Conservation (phyloP, 2,329 filamentous ascomycete genomes). For the Bipolaris sorokiniana region DNA sequence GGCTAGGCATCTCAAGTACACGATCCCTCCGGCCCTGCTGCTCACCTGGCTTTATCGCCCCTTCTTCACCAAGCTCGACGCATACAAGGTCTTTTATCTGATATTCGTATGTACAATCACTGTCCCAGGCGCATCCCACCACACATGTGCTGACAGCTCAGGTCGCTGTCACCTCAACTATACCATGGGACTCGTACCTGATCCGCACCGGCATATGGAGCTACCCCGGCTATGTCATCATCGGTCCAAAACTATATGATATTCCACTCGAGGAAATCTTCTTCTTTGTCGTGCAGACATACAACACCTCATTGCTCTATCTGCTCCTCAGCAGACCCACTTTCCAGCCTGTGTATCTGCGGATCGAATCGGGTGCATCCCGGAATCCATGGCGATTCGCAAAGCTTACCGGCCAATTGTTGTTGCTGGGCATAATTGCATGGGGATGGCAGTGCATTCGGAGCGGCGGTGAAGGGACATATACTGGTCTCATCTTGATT, state of each 20-base stretch:
- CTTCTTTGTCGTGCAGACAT: constrained; percentile 79
- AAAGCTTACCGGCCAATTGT: constrained; percentile 56
- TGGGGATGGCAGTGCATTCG: constrained; percentile 55
- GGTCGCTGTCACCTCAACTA: constrained; percentile 70
- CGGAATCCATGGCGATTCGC: constrained; percentile 48
- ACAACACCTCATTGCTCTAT: constrained; percentile 73
- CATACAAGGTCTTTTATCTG: constrained; percentile 67
- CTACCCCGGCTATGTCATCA: constrained; percentile 69
- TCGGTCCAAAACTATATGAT: constrained; percentile 66
- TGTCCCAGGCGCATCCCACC: background rate
- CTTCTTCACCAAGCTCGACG: constrained; percentile 66
- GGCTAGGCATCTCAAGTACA: constrained; percentile 68
- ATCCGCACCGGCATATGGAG: constrained; percentile 73
- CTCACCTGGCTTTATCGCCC: constrained; percentile 67
- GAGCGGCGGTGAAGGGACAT: constrained; percentile 62
- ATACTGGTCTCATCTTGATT: constrained; percentile 71
- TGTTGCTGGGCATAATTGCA: constrained; percentile 54
- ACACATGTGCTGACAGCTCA: constrained; percentile 37
- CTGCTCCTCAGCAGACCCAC: constrained; percentile 69
- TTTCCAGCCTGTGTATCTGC: constrained; percentile 62
- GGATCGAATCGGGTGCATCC: constrained; percentile 45
- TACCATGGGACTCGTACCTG: constrained; percentile 79
- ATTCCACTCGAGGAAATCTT: constrained; percentile 76
- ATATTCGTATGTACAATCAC: constrained; percentile 52
- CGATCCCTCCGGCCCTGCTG: constrained; percentile 66